These are phyloP conservation scores for Digitaria exilis DNA, from an alignment of 202 grass and related monocot species.

Conservation along the genomic window DNA sequence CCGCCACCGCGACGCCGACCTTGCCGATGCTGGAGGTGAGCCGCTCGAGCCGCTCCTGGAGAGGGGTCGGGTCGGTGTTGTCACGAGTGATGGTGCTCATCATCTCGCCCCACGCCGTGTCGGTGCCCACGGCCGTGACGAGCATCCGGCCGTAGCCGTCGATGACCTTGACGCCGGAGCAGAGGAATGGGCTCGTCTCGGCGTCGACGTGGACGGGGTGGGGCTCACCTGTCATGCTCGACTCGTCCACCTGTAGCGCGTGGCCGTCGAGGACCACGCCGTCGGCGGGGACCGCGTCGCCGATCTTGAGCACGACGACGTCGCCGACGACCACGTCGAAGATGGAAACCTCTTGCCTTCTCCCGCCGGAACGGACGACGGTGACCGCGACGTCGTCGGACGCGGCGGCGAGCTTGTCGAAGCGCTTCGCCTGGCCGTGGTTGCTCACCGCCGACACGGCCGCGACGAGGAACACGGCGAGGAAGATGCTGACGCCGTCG, in stretches of 20 bases:
- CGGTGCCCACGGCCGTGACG: conserved; percentile 69
- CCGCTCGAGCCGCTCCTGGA: conserved; percentile 72
- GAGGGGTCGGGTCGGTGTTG: conserved; percentile 61
- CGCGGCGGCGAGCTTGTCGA: conserved; percentile 52
- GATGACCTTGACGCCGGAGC: conserved; percentile 68
- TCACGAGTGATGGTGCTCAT: conserved; percentile 69
- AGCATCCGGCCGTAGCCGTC: conserved; percentile 74
- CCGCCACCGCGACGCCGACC: conserved; percentile 61
- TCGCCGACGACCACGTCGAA: conserved; percentile 75
- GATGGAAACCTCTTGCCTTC: conserved; percentile 53
- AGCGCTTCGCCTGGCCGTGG: conserved; percentile 59
- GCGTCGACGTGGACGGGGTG: conserved; percentile 53
- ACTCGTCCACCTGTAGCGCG: conserved; percentile 78
- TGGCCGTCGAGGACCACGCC: conserved; percentile 63
- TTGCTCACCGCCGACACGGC: conserved; percentile 75
- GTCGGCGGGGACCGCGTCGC: conserved; percentile 75
- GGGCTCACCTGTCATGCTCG: conserved; percentile 86
- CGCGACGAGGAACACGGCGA: conserved; percentile 73
- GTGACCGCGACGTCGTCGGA: conserved; percentile 53
- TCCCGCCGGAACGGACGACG: conserved; percentile 53
- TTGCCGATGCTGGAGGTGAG: conserved; percentile 83
- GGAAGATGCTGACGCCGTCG: conserved; percentile 83
- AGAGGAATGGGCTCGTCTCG: conserved; percentile 55
- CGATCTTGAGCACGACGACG: conserved; percentile 66
- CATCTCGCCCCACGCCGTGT: conserved; percentile 88